Evolutionary conservation across 805 yeast species (phyloP).

Genomic region (Kazachstania kunashirensis): DNA sequence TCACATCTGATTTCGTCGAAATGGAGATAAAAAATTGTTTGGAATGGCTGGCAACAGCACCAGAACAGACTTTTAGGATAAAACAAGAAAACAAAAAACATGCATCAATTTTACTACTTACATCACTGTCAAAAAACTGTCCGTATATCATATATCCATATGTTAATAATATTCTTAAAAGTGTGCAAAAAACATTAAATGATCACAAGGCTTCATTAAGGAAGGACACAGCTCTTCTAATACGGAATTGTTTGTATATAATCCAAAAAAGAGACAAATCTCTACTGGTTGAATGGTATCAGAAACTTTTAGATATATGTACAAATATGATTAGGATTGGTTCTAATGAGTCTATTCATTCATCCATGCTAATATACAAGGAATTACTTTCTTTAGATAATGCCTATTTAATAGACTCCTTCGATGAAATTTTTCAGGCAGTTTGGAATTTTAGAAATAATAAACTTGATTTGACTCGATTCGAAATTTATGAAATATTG

Average conservation of each 20-base stretch:
- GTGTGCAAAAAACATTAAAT: constrained; percentile 74
- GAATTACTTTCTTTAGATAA: constrained; percentile 69
- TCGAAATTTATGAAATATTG: constrained; percentile 65
- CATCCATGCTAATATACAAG: constrained; percentile 65
- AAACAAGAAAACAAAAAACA: constrained; percentile 76
- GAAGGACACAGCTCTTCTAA: constrained; percentile 68
- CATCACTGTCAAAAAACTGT: constrained; percentile 70
- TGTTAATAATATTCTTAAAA: constrained; percentile 62
- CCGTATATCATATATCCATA: constrained; percentile 72
- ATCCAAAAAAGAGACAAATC: constrained; percentile 68
- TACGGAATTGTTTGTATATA: constrained; percentile 64
- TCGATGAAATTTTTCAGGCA: constrained; percentile 65
- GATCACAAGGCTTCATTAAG: constrained; percentile 65
- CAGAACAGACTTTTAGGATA: constrained; percentile 25
- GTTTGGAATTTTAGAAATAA: constrained; percentile 66
- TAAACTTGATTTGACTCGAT: constrained; percentile 59
- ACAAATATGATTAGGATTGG: constrained; percentile 40
- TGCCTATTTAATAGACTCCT: constrained; percentile 53
- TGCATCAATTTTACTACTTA: constrained; percentile 73
- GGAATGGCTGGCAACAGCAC: constrained; percentile 64
- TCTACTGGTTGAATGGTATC: constrained; percentile 62
- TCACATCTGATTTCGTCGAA: constrained; percentile 85
- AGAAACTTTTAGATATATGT: constrained; percentile 54
- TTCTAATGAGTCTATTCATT: constrained; percentile 63
- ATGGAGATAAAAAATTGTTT: constrained; percentile 76